These are phyloP conservation scores for Candida germanica DNA, from an alignment of 805 yeast genomes.

Conservation along the genomic window DNA sequence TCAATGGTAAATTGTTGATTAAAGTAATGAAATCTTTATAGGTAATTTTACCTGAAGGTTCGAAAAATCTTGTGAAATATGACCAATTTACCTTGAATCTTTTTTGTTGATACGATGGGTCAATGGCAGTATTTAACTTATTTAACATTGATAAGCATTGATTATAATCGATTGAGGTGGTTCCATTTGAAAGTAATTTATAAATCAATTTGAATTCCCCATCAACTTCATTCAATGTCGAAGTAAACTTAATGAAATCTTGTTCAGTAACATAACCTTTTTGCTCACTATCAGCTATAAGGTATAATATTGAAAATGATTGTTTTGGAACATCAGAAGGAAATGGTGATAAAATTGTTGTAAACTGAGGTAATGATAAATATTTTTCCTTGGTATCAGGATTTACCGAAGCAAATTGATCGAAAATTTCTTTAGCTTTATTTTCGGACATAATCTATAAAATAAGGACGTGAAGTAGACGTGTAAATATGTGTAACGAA, in stretches of 20 bases:
- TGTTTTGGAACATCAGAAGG: conserved; percentile 37
- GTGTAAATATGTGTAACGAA: too few relatives aligned
- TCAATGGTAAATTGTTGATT: conserved; percentile 42
- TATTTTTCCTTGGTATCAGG: conserved; percentile 19
- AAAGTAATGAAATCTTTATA: conserved; percentile 39
- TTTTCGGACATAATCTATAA: conserved; percentile 19
- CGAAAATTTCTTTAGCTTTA: conserved; percentile 33
- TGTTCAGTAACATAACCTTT: conserved; percentile 64
- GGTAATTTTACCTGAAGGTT: conserved; percentile 36
- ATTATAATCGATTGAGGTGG: conserved; percentile 20
- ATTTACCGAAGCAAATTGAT: conserved; percentile 34
- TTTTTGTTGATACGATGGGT: conserved; percentile 40
- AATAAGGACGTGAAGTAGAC: too few relatives aligned
- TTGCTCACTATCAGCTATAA: conserved; percentile 70
- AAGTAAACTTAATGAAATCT: conserved; percentile 76
- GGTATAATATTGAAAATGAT: conserved; percentile 56
- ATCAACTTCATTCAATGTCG: conserved; percentile 34
- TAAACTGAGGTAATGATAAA: conserved; percentile 35
- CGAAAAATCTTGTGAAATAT: conserved; percentile 38
- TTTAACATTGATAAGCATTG: conserved; percentile 35
- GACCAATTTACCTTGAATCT: conserved; percentile 42
- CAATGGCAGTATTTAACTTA: conserved; percentile 38
- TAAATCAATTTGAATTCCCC: conserved; percentile 30
- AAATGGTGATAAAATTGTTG: conserved; percentile 39
- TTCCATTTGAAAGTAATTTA: conserved; percentile 19